Conservation (phyloP, 768 basidiomycete genomes). For the Tylopilus sp. region DNA sequence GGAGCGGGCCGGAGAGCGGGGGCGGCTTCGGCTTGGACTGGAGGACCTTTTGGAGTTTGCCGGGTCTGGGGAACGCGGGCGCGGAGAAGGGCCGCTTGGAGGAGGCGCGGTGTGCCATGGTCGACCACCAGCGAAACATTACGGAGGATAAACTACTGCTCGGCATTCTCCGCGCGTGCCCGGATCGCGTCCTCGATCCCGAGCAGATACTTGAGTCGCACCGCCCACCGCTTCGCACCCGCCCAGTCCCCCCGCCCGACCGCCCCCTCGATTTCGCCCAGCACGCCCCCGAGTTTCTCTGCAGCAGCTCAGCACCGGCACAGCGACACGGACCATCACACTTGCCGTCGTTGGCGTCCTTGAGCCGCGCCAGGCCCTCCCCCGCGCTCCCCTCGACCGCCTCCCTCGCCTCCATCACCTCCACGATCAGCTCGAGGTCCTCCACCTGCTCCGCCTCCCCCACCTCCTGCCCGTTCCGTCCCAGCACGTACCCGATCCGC, state of each 20-base stretch:
- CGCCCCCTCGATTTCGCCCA: slow-evolving; percentile 44
- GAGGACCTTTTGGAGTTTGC: slow-evolving; percentile 13
- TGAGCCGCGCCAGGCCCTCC: slow-evolving; percentile 48
- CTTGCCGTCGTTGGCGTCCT: slow-evolving; percentile 55
- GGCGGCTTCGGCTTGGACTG: background rate
- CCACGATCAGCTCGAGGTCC: slow-evolving; percentile 66
- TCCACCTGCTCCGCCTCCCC: slow-evolving; percentile 70
- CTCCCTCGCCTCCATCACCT: slow-evolving; percentile 79
- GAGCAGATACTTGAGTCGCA: slow-evolving; percentile 72
- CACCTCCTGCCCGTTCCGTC: slow-evolving; percentile 52
- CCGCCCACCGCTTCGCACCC: slow-evolving; percentile 52
- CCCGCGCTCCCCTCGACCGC: slow-evolving; percentile 59
- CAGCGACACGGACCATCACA: slow-evolving; percentile 4
- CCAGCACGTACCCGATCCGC: slow-evolving; percentile 80
- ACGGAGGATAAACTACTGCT: background rate
- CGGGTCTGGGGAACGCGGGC: slow-evolving; percentile 5
- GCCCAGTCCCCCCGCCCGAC: slow-evolving; percentile 55
- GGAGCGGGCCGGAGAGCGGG: slow-evolving; percentile 31
- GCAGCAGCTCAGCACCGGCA: background rate
- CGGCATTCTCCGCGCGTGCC: slow-evolving; percentile 23
- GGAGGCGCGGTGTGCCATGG: slow-evolving; percentile 5
- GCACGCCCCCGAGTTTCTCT: slow-evolving; percentile 53
- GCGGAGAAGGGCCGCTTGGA: slow-evolving; percentile 13
- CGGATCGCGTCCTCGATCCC: slow-evolving; percentile 46
- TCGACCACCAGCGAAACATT: background rate